phyloP scores from a whole-genome alignment of 1,139 yeast species.

The Insectozyma bohioensis region DNA sequence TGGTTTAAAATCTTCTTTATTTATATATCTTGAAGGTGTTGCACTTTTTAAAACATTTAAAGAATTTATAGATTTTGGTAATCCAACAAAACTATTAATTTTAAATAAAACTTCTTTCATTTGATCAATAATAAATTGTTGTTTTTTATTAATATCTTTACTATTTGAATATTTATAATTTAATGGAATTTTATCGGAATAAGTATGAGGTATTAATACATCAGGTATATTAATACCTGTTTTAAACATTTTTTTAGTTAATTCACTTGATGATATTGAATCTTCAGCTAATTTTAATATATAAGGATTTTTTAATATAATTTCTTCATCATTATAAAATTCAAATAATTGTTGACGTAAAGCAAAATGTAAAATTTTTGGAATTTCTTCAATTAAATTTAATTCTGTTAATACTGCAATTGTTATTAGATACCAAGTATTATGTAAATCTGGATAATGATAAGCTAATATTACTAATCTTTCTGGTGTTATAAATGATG shows the following conservation, averaged over 20 bases:
- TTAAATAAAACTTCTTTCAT: slow-evolving; percentile 77
- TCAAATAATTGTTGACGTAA: slow-evolving; percentile 46
- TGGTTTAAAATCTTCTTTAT: too few species aligned
- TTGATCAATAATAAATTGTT: slow-evolving; percentile 49
- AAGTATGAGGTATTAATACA: slow-evolving; percentile 40
- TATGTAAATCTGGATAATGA: slow-evolving; percentile 44
- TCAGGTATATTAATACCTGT: slow-evolving; percentile 49
- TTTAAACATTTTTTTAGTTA: slow-evolving; percentile 39
- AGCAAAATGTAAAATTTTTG: slow-evolving; percentile 73
- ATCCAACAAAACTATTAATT: slow-evolving; percentile 74
- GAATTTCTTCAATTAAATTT: slow-evolving; percentile 79
- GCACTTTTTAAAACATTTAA: slow-evolving; percentile 61
- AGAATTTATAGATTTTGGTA: slow-evolving; percentile 83
- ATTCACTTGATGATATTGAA: slow-evolving; percentile 37
- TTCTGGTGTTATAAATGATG: slow-evolving; percentile 62
- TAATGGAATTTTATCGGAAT: slow-evolving; percentile 41
- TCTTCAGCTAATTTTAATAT: slow-evolving; percentile 34
- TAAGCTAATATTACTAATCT: slow-evolving; percentile 60
- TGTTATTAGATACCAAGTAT: slow-evolving; percentile 69
- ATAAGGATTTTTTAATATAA: slow-evolving; percentile 24
- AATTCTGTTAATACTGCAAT: slow-evolving; percentile 82
- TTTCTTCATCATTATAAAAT: slow-evolving; percentile 4
- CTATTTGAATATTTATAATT: slow-evolving; percentile 30
- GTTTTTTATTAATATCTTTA: slow-evolving; percentile 40
- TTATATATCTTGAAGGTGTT: too few species aligned